Evolutionary conservation across 2,329 filamentous ascomycete species (phyloP), one percentile per base, ranked within the genome.

Genomic region (Venturia effusa): DNA sequence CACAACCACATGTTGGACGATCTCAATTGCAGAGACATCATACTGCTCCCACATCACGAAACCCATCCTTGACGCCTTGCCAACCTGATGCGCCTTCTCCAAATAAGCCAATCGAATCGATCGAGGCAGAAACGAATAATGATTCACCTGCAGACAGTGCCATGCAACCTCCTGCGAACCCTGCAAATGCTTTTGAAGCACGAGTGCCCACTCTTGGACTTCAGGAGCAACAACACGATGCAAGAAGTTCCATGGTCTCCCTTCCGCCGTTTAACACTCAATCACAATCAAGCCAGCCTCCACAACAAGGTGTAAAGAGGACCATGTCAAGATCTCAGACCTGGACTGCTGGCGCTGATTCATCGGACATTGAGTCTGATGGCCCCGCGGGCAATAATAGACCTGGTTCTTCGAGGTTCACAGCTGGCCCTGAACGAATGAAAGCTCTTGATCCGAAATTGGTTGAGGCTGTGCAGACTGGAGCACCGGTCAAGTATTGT

Each of bases 401-500:
- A 40, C 37, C 22, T 6, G 39, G 51, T 19, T 4, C 71, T 72
- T n/a, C 76, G 43, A 61, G 69, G 63, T 37, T 63, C 64, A 48
- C 27, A 61, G 62, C 59, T 60, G 81, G 74, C 68, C 79, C 74
- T 73, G 83, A 75, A 83, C 88, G 81, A 81, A 88, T 77, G 74
- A 89, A 89, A 67, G 77, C 81, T 64, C 84, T 87, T 60, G 79
- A 83, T 67, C 78, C 82, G 30, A 80, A 80, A 61, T 73, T 87
- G 27, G 77, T 83, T 51, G 74, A 77, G 64, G 80, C 82, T 27
- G 86, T 97, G 63, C 81, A 82, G n/a, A 85, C 85, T 63, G 94
- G 94, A 5, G 84, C 92, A 68, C 88, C 92, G 80, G 94, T 94
- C 0, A 88, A 88, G 0, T 97, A 88, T 71, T 99, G 94, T 74